Evolutionary conservation across 2,329 filamentous ascomycete genomes (phyloP).

Genomic region (Aspergillus quadricinctus): DNA sequence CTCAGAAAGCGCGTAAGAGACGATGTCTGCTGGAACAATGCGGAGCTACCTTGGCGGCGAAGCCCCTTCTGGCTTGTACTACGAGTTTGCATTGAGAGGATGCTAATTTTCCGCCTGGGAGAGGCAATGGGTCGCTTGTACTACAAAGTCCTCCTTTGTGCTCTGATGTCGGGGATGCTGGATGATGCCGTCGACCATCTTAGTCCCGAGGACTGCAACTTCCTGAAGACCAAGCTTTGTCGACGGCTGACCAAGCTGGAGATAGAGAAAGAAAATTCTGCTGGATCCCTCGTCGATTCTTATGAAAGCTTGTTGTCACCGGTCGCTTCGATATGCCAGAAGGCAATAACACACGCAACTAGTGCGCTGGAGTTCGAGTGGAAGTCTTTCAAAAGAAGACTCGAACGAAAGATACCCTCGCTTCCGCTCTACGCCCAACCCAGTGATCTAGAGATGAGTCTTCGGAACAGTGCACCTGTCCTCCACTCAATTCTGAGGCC

Average conservation of each 20-base stretch:
- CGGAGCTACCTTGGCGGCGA: slow-evolving; percentile 57
- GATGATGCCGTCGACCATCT: slow-evolving; percentile 30
- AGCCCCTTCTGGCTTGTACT: slow-evolving; percentile 60
- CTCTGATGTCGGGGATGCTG: slow-evolving; percentile 47
- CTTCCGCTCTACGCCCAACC: slow-evolving; percentile 39
- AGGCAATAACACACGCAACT: slow-evolving; percentile 26
- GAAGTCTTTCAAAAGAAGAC: slow-evolving; percentile 37
- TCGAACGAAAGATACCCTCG: slow-evolving; percentile 36
- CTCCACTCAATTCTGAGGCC: slow-evolving; percentile 18
- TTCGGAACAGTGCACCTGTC: slow-evolving; percentile 41
- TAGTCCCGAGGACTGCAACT: slow-evolving; percentile 33
- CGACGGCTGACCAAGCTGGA: slow-evolving; percentile 58
- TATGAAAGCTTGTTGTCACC: slow-evolving; percentile 28
- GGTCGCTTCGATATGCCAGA: slow-evolving; percentile 25
- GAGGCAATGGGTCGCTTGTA: slow-evolving; percentile 41
- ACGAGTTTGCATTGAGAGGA: slow-evolving; percentile 54
- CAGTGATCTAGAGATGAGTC: slow-evolving; percentile 30
- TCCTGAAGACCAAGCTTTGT: slow-evolving; percentile 52
- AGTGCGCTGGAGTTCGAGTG: slow-evolving; percentile 34
- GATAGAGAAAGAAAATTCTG: slow-evolving; percentile 27
- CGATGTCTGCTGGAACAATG: slow-evolving; percentile 52
- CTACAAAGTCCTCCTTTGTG: slow-evolving; percentile 58
- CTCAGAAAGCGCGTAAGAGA: slow-evolving; percentile 60
- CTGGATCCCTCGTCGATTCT: background rate
- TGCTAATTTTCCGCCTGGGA: slow-evolving; percentile 43